Percentiles rank a stretch among this genome's conserved stretches.
phyloP scores from a whole-genome alignment of 805 yeast species.

The Cyberlindnera mycetangii region DNA sequence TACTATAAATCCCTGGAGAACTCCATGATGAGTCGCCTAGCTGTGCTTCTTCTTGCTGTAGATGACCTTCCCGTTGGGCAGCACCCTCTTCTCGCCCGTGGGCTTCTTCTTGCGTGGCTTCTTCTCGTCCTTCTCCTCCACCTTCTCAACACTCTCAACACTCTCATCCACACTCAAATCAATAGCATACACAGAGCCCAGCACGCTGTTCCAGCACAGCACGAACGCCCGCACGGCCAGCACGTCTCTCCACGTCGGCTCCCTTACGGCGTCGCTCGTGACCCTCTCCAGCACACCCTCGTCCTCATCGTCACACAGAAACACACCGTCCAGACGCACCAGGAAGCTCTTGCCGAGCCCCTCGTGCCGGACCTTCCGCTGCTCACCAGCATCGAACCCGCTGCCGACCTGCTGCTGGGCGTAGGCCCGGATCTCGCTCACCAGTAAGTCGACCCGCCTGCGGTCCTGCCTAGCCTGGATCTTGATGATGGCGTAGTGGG shows the following conservation, averaged over 20 bases:
- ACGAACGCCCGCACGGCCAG: conserved; percentile 42
- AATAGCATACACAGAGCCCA: conserved; percentile 10
- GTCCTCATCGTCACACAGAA: conserved; percentile 38
- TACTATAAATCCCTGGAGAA: too few species aligned
- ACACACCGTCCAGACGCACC: conserved; percentile 59
- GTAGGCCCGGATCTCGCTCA: conserved; percentile 46
- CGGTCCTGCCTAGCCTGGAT: conserved; percentile 52
- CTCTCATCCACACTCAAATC: conserved; percentile 7
- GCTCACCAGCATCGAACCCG: conserved; percentile 13
- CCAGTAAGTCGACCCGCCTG: conserved; percentile 50
- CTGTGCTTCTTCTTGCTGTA: conserved; percentile 26
- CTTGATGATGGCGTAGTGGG: conserved; percentile 56
- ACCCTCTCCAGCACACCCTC: conserved; percentile 36
- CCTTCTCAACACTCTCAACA: background rate
- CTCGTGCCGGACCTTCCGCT: conserved; percentile 21
- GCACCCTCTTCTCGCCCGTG: conserved; percentile 43
- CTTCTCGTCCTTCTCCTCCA: conserved; percentile 3
- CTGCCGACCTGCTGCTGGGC: conserved; percentile 55
- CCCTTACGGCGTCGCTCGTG: conserved; percentile 45
- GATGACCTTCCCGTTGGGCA: conserved; percentile 63
- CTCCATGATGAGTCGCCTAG: too few species aligned
- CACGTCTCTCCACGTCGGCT: conserved; percentile 50
- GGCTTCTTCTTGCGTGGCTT: conserved; percentile 30
- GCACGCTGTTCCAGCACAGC: conserved; percentile 40
- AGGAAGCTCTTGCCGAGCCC: conserved; percentile 47